Conservation (phyloP, 768 basidiomycete species). For the Harrya chromipes region DNA sequence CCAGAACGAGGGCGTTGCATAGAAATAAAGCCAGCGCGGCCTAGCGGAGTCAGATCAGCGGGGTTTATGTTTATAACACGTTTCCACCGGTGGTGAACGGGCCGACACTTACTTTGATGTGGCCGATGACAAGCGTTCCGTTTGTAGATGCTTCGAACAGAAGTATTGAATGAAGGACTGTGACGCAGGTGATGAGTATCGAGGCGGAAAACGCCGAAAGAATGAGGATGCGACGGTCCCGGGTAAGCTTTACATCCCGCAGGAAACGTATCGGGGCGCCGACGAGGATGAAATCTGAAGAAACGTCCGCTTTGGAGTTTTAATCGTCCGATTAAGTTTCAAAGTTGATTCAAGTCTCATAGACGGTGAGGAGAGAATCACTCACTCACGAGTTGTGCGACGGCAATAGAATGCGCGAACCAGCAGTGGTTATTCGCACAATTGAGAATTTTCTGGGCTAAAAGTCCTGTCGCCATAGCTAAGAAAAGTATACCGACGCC, state of each 20-base stretch:
- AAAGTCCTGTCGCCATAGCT: background rate
- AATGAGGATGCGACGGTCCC: constrained; percentile 6
- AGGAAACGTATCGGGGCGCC: constrained; percentile 3
- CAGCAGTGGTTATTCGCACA: background rate
- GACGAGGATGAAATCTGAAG: background rate
- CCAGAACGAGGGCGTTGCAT: constrained; percentile 9
- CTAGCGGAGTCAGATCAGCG: background rate
- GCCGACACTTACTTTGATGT: constrained; percentile 1
- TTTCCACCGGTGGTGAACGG: background rate
- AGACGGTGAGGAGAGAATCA: too few relatives aligned
- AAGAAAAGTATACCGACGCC: background rate
- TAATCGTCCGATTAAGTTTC: too few relatives aligned
- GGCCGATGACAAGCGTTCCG: background rate
- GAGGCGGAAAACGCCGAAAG: constrained; percentile 6
- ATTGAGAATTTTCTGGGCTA: constrained; percentile 1
- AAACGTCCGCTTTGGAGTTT: background rate
- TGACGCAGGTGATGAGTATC: constrained; percentile 3
- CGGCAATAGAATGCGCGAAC: background rate
- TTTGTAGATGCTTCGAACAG: background rate
- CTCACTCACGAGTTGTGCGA: constrained; percentile 8
- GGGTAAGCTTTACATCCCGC: constrained; percentile 1
- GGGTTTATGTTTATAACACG: too few relatives aligned
- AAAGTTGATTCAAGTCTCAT: background rate
- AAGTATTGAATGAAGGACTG: constrained; percentile 5
- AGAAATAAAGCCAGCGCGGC: constrained; percentile 6